Base-by-base conservation (phyloP, 2,329 filamentous ascomycete species). In the Penicillium sp. region DNA sequence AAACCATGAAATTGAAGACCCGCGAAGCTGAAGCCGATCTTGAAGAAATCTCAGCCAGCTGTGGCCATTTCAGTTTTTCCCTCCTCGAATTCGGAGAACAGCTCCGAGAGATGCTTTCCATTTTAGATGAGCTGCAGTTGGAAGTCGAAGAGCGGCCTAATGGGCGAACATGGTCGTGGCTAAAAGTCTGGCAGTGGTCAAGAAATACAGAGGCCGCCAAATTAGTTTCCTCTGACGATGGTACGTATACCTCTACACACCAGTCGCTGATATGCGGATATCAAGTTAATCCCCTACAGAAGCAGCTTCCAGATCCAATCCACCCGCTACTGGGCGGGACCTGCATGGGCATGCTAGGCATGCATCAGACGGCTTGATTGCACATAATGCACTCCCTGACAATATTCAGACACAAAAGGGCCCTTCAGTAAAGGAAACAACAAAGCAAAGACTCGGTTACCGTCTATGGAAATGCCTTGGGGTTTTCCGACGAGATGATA, bases 11-110 rank as follows among this genome's bases (percentile, higher is more conserved):
- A 55, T 79, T 85, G 3, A 82, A 85, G 46, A 86, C 88, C 0
- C 81, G 90, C 50, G 88, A 88, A 58, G 82, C 93, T 9, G 88
- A 95, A 68, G 94, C 93, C 3, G 94, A 97, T 71, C 91, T 96
- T 54, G 94, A 99, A 71, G 94, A 99, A 72, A 92, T 97, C 12
- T 92, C 93, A 39, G 93, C 94, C n/a, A 95, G 92, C 54, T 99
- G 94, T 67, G 93, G 94, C 0, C 92, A 97, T 73, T 99, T 97
- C 69, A 93, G 90, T 68, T 97, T 94, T 70, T 95, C 89, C 41
- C 79, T 99, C 27, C 84, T 94, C 59, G 89, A 94, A 62, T 93
- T 97, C 67, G 92, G 91, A 0, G 90, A 96, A 68, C 91, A 97
- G 68, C 89, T 96, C 76, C 85, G 90, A 61, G 83, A 83, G 13